Conservation (phyloP, 148 eudicot species). For the Suaeda aralocaspica region DNA sequence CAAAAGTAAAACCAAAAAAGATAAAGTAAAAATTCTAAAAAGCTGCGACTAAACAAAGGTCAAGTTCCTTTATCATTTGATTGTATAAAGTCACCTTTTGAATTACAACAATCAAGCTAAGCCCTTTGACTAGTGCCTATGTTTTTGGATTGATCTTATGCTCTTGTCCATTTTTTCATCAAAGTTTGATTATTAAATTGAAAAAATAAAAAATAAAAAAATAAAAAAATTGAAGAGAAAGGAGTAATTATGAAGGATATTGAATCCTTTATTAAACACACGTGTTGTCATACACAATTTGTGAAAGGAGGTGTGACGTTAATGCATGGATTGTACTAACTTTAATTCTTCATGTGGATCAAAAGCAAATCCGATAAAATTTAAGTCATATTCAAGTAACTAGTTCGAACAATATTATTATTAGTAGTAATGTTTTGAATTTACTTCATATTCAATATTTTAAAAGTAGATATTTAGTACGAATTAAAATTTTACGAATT, state of each 20-base stretch:
- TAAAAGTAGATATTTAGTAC: too few relatives aligned
- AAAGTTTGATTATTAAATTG: neutral
- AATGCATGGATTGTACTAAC: too few relatives aligned
- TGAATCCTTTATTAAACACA: neutral
- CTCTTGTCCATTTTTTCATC: neutral
- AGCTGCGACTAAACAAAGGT: constrained; percentile 25
- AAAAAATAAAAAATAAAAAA: neutral
- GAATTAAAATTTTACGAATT: too few relatives aligned
- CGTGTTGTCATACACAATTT: too few relatives aligned
- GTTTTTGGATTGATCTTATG: constrained; percentile 11
- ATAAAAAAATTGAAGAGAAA: too few relatives aligned
- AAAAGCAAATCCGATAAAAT: too few relatives aligned
- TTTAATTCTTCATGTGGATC: too few relatives aligned
- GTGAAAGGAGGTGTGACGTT: too few relatives aligned
- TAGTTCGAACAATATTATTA: too few relatives aligned
- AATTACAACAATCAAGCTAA: constrained; percentile 18
- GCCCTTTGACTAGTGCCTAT: constrained; percentile 25
- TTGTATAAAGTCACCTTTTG: constrained; percentile 18
- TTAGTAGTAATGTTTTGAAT: too few relatives aligned
- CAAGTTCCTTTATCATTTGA: constrained; percentile 25
- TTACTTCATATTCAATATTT: too few relatives aligned
- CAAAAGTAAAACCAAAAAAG: constrained; percentile 8
- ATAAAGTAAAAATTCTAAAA: constrained; percentile 20
- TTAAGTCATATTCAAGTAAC: too few relatives aligned
- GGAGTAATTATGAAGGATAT: neutral